Evolutionary conservation across 148 eudicot genomes (phyloP), one percentile per base, ranked within the genome.

Genomic region (Fagopyrum tataricum): DNA sequence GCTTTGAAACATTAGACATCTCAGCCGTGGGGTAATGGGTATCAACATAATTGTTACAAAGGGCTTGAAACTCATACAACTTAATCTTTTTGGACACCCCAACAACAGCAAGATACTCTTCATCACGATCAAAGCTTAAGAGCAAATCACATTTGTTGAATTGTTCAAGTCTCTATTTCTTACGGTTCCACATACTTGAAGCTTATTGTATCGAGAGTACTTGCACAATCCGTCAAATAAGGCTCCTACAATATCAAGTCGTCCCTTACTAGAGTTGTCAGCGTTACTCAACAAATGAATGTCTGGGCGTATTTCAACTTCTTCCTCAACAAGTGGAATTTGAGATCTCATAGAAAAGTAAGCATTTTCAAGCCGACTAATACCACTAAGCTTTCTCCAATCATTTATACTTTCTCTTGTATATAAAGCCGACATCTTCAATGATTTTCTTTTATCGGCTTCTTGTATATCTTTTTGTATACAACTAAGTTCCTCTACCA

Each of bases 91-190:
- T 94, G 17, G 94, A 89, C 31, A 90, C 89, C 13, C 94, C 98
- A 78, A 88, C 98, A 73, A 92, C 83, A 75, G 97, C 98, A 75
- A 93, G 78, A 79, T 84, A 89, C 51, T 87, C 92, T 81, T 86
- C 96, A 74, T 93, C 92, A 1, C 89, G 86, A 76, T 94, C 96
- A 82, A 94, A 94, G 82, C 96, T 82, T 83, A 94, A 79, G 98
- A 93, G 78, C 97, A 86, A 13, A 94, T 86, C 7, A 94, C 90
- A 83, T 91, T 91, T 49, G 85, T 71, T 48, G 90, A 85, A 58
- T 77, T 88, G 43, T 73, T 73, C 72, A 89, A 73, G 55, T 89
- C 91, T 62, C 86, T 82, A 59, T 82, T 89, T 76, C 90, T 79
- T 70, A 91, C 44, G 64, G 75, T 76, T 59, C 91, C 93, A 56